Evolutionary conservation across 2,329 filamentous ascomycete genomes (phyloP), one percentile per base, ranked within the genome.

Genomic region (Aspergillus luchuensis): DNA sequence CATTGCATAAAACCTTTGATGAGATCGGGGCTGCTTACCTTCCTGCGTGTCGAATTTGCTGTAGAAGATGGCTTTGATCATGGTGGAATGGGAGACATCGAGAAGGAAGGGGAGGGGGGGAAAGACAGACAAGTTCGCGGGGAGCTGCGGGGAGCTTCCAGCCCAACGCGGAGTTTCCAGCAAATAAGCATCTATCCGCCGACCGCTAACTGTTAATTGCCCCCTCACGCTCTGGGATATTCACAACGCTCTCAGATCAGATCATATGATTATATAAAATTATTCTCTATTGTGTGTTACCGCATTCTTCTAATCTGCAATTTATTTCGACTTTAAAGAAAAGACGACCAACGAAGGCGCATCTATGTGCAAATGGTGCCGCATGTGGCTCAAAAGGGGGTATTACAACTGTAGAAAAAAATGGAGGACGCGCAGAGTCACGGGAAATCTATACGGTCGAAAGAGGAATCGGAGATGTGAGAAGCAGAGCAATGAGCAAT

Each of bases 31-130:
- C 8, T 52, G 38, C 59, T 63, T 71, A 81, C 82, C 82, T 77
- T 82, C 79, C 64, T 85, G 81, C 57, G 84, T 84, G 70, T 89
- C 85, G 71, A 89, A 89, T 69, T 85, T 86, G 72, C 85, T 86
- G 73, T 87, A 89, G 76, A 89, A 89, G 61, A 89, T 85, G 50
- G 85, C 84, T 69, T 86, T 84, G 68, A 89, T 87, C 77, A 86
- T 86, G 67, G 69, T 78, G 68, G 61, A 53, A 54, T 51, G 33
- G 58, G 41, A 51, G 58, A 15, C 15, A 25, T 47, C 53, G 49
- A 39, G 25, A 41, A 17, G 50, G 54, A 19, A 45, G 36, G 28
- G 25, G 25, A 43, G 47, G 19, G 54, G 43, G 28, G 33, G 33
- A 36, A 13, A 36, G 30, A 45, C 19, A 15, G 41, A 21, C 19